These are phyloP conservation scores for Yarrowia galli DNA, from an alignment of 1,139 yeast genomes.

Conservation along the genomic window DNA sequence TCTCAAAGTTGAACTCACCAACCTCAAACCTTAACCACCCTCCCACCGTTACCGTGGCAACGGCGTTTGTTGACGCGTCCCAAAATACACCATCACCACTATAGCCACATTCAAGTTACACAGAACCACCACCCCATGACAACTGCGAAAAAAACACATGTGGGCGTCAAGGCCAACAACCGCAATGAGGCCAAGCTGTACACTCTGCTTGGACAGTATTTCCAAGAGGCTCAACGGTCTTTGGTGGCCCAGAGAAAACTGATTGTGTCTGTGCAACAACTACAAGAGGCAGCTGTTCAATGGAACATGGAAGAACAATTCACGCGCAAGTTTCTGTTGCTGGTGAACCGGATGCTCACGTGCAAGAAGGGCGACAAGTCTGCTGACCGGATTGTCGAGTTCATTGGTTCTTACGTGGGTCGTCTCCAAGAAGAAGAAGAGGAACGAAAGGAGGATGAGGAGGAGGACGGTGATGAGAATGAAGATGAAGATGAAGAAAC, in stretches of 20 bases:
- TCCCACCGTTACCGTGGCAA: slow-evolving; percentile 13
- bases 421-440: slow-evolving; percentile 53
- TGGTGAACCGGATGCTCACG: slow-evolving; percentile 70
- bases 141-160: slow-evolving; percentile 17
- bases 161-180: slow-evolving; percentile 18
- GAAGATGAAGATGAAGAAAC: slow-evolving; percentile 55
- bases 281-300: slow-evolving; percentile 64
- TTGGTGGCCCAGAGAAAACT: slow-evolving; percentile 81
- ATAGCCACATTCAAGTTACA: too few species aligned
- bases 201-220: slow-evolving; percentile 62
- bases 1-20: not conserved
- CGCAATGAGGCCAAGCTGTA: slow-evolving; percentile 34
- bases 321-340: slow-evolving; percentile 62
- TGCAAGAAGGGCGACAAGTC: slow-evolving; percentile 72
- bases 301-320: slow-evolving; percentile 65
- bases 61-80: slow-evolving; percentile 29
- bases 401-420: slow-evolving; percentile 71
- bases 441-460: slow-evolving; percentile 50
- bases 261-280: slow-evolving; percentile 64
- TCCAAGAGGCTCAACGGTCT: slow-evolving; percentile 80
- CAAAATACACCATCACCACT: not conserved
- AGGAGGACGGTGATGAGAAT: slow-evolving; percentile 42
- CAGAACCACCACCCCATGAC: slow-evolving; percentile 28
- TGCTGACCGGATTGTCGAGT: slow-evolving; percentile 80
- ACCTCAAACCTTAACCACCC: not conserved